These are phyloP conservation scores for Eucalyptus melliodora DNA, from an alignment of 345 rosid species.

Conservation along the genomic window DNA sequence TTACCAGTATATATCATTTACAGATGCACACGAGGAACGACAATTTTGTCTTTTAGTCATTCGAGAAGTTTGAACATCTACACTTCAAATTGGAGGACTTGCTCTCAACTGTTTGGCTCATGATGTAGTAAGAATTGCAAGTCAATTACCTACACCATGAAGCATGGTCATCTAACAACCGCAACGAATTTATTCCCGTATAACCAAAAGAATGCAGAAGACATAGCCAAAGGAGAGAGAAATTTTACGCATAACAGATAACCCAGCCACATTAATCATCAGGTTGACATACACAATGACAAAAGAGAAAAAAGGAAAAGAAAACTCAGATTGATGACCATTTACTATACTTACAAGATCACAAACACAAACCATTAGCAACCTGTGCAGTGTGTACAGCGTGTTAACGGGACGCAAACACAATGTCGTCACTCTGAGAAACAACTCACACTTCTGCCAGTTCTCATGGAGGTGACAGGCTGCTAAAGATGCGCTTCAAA, in stretches of 20 bases:
- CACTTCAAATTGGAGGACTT: background rate
- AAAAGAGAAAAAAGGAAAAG: background rate
- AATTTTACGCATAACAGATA: background rate
- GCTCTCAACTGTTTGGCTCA: background rate
- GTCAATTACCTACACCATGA: background rate
- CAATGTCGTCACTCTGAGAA: background rate
- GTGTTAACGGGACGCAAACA: background rate
- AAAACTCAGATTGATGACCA: background rate
- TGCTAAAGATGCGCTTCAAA: constrained; percentile 77
- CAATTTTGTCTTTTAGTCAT: background rate
- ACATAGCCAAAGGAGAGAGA: background rate
- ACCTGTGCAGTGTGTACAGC: background rate
- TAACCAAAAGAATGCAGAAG: background rate
- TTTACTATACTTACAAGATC: background rate
- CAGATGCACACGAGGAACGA: background rate
- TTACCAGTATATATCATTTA: background rate
- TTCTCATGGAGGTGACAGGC: constrained; percentile 13
- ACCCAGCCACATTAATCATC: background rate
- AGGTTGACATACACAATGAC: background rate
- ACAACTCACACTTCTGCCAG: background rate
- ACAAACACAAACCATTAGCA: background rate
- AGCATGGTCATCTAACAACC: background rate
- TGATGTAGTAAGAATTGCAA: background rate
- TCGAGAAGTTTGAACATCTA: background rate
- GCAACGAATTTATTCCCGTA: background rate